Evolutionary conservation across 192 early-diverging fungal species (phyloP), one percentile per base, ranked within the genome.

Genomic region (Linnemannia exigua): DNA sequence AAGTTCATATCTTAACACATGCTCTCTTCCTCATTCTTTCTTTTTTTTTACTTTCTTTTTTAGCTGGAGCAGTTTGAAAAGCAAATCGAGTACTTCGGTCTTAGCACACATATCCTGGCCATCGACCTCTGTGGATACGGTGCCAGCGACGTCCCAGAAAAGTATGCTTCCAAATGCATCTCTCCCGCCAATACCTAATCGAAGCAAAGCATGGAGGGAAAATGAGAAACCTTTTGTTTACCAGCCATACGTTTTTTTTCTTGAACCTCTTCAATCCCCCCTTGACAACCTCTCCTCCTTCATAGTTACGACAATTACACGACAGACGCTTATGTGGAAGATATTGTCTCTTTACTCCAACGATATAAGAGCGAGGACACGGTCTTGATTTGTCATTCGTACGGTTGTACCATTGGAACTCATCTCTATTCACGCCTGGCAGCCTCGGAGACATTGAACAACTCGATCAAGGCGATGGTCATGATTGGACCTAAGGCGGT

Each of bases 71-170:
- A 93, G 66, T 93, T 91, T 84, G 83, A 91, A 70, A 76, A 83
- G 75, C 92, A 93, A 71, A 90, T 93, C 14, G 88, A 90, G 70
- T 90, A 90, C 73, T 91, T 93, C 67, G 88, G 88, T 54, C 79
- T 80, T 14, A 89, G 86, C 46, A 86, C 89, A 15, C 89, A 93
- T 70, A 88, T 93, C 15, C 63, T 93, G 20, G 90, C 92, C 1
- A 80, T 93, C 44, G 92, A 93, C 38, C 31, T 93, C 68, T 75
- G 91, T 25, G 92, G 92, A 25, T 91, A 90, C 79, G 92, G 92
- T 12, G 87, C 82, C 68, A 93, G 92, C 71, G 90, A 93, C 68
- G 88, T 90, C 1, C 75, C 87, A 31, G 63, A 74, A 25, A 89
- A 86, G 92, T 93, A 89, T 47, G 54, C 31, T 28, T 25, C 19